Percentiles rank a stretch among this genome's conserved stretches.
Evolutionary conservation across 352 stramenopile genomes (phyloP).

Genomic region (Phytophthora palmivora): DNA sequence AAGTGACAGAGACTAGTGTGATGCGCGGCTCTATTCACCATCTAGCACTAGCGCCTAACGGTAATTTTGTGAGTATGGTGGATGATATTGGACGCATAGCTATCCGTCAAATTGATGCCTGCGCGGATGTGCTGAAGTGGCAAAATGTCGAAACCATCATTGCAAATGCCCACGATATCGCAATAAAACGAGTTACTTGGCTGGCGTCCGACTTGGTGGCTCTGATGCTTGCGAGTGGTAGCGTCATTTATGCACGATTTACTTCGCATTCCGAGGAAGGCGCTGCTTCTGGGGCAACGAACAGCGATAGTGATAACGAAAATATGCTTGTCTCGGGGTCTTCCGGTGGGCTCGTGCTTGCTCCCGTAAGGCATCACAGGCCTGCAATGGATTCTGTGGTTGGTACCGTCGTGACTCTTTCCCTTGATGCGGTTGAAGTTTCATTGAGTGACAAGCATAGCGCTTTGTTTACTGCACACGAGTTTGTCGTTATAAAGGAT

Average conservation of each 20-base stretch:
- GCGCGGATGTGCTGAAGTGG: conserved; percentile 65
- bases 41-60: conserved; percentile 55
- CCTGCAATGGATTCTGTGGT: neutral
- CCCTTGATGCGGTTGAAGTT: conserved; percentile 2
- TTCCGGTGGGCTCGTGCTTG: conserved; percentile 19
- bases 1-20: conserved; percentile 18
- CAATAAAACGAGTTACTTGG: conserved; percentile 34
- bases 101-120: conserved; percentile 71
- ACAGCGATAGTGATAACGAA: conserved; percentile 28
- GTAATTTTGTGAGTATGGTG: conserved; percentile 62
- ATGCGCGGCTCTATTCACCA: conserved; percentile 47
- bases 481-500: conserved; percentile 24
- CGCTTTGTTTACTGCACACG: conserved; percentile 14
- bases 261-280: conserved; percentile 17
- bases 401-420: conserved; percentile 11
- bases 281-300: neutral
- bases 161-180: neutral
- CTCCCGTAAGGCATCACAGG: conserved; percentile 16
- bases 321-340: neutral
- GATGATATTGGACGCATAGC: conserved; percentile 50
- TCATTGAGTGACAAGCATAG: conserved; percentile 1
- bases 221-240: conserved; percentile 26
- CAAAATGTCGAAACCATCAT: conserved; percentile 36
- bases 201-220: conserved; percentile 33
- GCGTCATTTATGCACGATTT: conserved; percentile 30